A percentile compares a stretch with the other conserved stretches of the same genome.
Conservation (phyloP, 179 eudicot genomes). For the Nepenthes alata region DNA sequence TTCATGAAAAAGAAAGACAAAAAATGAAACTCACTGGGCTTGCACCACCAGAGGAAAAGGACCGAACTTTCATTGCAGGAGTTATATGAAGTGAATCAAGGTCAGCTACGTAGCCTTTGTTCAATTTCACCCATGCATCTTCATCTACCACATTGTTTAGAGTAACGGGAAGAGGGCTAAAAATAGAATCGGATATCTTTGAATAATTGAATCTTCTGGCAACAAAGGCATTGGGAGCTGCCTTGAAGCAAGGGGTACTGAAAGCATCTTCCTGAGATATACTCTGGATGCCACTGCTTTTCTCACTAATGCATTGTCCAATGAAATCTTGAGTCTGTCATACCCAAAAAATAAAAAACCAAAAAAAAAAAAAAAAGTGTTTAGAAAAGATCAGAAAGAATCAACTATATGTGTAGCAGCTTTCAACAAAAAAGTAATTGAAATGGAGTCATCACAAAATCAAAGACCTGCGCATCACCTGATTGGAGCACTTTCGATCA, state of each 20-base stretch:
- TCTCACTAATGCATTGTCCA: constrained; percentile 22
- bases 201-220: constrained; percentile 46
- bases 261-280: constrained; percentile 45
- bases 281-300: constrained; percentile 28
- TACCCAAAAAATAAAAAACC: neutral
- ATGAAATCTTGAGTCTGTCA: constrained; percentile 21
- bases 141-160: constrained; percentile 66
- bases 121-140: constrained; percentile 79
- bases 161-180: constrained; percentile 68
- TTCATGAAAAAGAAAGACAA: neutral
- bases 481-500: constrained; percentile 29
- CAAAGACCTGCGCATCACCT: constrained; percentile 19
- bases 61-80: constrained; percentile 62
- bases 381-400: constrained; percentile 3
- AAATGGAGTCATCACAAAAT: neutral
- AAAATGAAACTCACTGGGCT: constrained; percentile 36
- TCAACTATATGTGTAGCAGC: neutral
- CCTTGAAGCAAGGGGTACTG: constrained; percentile 60
- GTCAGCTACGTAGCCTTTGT: constrained; percentile 75
- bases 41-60: constrained; percentile 41
- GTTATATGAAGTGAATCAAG: constrained; percentile 82
- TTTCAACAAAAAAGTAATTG: neutral
- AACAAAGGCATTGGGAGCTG: constrained; percentile 58
- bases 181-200: constrained; percentile 31
- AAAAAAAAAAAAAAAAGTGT: neutral